These are phyloP conservation scores for Xylaria grammica DNA, from an alignment of 495 filamentous ascomycete genomes.

Conservation along the genomic window DNA sequence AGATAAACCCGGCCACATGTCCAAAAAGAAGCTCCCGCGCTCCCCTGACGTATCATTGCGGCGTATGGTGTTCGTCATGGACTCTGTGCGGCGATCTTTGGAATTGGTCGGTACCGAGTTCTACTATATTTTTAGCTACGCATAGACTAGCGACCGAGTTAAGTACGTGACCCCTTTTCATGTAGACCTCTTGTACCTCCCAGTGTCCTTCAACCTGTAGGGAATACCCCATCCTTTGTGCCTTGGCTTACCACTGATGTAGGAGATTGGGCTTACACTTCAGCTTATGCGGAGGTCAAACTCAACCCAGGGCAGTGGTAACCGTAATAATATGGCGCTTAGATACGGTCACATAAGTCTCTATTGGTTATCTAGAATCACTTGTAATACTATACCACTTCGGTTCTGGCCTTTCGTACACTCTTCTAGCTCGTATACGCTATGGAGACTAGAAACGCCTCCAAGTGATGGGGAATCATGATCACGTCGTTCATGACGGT, in stretches of 20 bases:
- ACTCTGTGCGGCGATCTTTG: not conserved
- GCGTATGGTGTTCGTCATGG: not conserved
- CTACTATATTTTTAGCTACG: slow-evolving; percentile 1
- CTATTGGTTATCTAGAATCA: not conserved
- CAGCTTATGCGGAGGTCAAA: not conserved
- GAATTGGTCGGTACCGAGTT: not conserved
- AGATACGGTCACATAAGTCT: not conserved
- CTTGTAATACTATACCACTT: not conserved
- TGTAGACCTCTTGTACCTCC: not conserved
- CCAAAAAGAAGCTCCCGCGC: slow-evolving; percentile 3
- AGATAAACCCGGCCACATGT: not conserved
- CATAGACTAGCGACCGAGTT: not conserved
- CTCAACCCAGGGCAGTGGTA: not conserved
- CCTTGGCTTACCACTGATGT: not conserved
- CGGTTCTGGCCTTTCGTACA: not conserved
- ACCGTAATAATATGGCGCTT: not conserved
- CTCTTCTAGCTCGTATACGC: not conserved
- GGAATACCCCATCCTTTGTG: not conserved
- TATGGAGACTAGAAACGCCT: not conserved
- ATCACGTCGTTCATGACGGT: not conserved
- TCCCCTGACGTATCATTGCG: slow-evolving; percentile 4
- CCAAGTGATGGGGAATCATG: not conserved
- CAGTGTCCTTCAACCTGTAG: not conserved
- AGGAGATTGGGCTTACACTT: not conserved
- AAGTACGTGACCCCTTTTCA: not conserved